Percentiles rank a stretch among this genome's conserved stretches.
Evolutionary conservation across 257 asterid genomes (phyloP).

Genomic region (Hygrophila difformis): DNA sequence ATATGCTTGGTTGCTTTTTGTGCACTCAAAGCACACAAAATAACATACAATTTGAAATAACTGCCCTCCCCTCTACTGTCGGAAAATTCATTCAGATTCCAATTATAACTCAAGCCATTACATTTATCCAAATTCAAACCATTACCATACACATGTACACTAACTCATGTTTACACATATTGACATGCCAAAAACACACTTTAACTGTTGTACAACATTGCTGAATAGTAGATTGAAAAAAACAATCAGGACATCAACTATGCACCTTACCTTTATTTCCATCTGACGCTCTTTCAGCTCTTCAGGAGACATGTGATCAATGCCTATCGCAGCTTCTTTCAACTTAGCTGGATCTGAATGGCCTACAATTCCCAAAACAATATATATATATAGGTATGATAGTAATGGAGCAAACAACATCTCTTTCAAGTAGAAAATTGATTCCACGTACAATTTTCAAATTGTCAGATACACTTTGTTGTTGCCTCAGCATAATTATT

Average conservation of each 20-base stretch:
- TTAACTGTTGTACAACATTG: too few relatives aligned
- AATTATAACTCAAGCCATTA: too few relatives aligned
- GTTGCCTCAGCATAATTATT: background rate
- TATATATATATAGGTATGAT: background rate
- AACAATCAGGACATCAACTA: background rate
- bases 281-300: constrained; percentile 57
- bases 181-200: too few relatives aligned
- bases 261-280: constrained; percentile 52
- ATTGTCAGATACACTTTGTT: background rate
- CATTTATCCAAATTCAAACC: too few relatives aligned
- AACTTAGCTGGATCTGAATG: constrained; percentile 77
- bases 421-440: constrained; percentile 5
- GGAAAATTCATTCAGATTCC: too few relatives aligned
- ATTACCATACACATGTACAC: too few relatives aligned
- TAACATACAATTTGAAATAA: too few relatives aligned
- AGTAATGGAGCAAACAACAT: constrained; percentile 5
- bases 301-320: constrained; percentile 50
- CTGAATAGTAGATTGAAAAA: too few relatives aligned
- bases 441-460: background rate
- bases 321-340: constrained; percentile 46
- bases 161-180: too few relatives aligned
- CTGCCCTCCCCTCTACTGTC: too few relatives aligned
- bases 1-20: too few relatives aligned
- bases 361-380: constrained; percentile 28
- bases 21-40: too few relatives aligned